phyloP scores from a whole-genome alignment of 768 basidiomycete species.

The Russula sp. region DNA sequence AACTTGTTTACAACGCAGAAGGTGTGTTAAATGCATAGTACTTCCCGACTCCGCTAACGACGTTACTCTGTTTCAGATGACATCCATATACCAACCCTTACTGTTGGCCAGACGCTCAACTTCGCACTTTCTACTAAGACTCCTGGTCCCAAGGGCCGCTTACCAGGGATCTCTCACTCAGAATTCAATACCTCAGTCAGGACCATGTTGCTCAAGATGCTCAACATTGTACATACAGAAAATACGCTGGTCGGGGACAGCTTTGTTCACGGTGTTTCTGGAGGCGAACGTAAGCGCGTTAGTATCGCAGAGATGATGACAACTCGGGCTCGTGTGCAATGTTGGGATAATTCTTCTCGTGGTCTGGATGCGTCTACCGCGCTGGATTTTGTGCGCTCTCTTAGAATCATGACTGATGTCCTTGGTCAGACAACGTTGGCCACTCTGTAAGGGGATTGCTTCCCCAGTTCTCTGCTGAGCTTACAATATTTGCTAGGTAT shows the following conservation, averaged over 20 bases:
- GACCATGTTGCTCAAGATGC: too few species aligned
- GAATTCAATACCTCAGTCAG: too few species aligned
- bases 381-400: constrained; percentile 74
- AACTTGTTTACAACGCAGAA: constrained; percentile 75
- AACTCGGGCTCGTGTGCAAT: constrained; percentile 73
- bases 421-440: constrained; percentile 77
- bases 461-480: constrained; percentile 28
- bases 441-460: constrained; percentile 47
- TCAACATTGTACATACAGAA: too few species aligned
- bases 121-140: constrained; percentile 73
- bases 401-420: constrained; percentile 81
- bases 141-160: constrained; percentile 67
- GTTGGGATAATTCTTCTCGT: constrained; percentile 82
- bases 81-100: constrained; percentile 76
- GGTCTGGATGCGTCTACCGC: constrained; percentile 86
- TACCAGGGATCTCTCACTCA: constrained; percentile 57
- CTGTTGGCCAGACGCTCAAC: constrained; percentile 69
- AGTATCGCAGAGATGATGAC: too few species aligned
- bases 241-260: too few species aligned
- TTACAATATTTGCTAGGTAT: constrained; percentile 28
- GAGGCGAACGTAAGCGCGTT: too few species aligned
- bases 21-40: constrained; percentile 34
- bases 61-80: constrained; percentile 49
- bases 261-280: too few species aligned
- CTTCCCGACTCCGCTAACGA: not conserved